Evolutionary conservation across 768 basidiomycete species (phyloP).

Genomic region (Glaciozyma antarctica): DNA sequence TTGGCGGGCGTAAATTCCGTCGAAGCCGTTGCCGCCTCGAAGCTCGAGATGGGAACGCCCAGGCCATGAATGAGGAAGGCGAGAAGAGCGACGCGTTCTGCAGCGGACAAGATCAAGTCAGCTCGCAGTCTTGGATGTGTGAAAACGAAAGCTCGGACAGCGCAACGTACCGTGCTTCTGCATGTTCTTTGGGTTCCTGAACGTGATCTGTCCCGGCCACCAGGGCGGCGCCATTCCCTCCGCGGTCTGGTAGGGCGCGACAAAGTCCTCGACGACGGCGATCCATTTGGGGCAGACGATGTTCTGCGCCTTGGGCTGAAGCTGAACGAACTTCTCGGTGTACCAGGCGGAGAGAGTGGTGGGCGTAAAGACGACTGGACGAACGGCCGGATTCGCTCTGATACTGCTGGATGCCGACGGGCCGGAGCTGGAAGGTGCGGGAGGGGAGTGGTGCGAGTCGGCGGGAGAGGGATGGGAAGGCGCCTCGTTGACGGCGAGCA

Average conservation of each 20-base stretch:
- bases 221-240: too few relatives aligned
- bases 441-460: conserved; percentile 32
- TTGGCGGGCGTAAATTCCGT: conserved; percentile 37
- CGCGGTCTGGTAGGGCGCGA: too few relatives aligned
- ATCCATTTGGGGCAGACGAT: conserved; percentile 43
- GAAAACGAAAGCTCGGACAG: too few relatives aligned
- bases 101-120: too few relatives aligned
- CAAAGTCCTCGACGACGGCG: conserved; percentile 39
- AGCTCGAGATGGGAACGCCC: conserved; percentile 34
- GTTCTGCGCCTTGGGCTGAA: conserved; percentile 41
- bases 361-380: conserved; percentile 27
- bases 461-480: conserved; percentile 4
- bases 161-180: too few relatives aligned
- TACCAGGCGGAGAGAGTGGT: conserved; percentile 35
- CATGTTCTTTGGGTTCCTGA: too few relatives aligned
- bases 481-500: conserved; percentile 2
- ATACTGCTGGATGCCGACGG: too few relatives aligned
- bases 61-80: conserved; percentile 37
- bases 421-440: conserved; percentile 14
- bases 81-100: conserved; percentile 41
- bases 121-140: too few relatives aligned
- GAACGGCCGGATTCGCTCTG: neutral
- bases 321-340: conserved; percentile 35
- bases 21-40: conserved; percentile 39
- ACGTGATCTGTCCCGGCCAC: too few relatives aligned